phyloP scores from a whole-genome alignment of 345 rosid species.

The Eutrema heterophyllum region DNA sequence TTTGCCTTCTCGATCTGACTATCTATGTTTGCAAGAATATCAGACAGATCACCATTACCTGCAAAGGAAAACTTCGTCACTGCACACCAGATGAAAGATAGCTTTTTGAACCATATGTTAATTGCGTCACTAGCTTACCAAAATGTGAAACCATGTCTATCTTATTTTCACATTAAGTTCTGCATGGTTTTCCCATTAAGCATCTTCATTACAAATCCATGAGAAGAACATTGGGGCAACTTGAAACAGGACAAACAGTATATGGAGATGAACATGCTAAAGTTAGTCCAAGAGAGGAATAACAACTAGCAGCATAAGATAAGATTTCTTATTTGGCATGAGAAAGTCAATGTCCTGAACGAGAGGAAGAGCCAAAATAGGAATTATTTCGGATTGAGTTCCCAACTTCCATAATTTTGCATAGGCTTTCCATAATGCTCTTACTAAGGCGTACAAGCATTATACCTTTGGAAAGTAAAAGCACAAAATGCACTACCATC shows the following conservation, averaged over 20 bases:
- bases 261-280: neutral
- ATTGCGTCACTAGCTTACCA: neutral
- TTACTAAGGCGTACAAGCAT: neutral
- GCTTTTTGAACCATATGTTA: neutral
- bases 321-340: neutral
- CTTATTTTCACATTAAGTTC: neutral
- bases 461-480: no score
- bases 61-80: constrained; percentile 8
- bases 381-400: neutral
- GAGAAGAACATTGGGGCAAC: no score
- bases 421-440: neutral
- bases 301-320: neutral
- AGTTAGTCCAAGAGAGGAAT: neutral
- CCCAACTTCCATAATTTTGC: neutral
- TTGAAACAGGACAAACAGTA: neutral
- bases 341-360: neutral
- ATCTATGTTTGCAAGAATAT: constrained; percentile 74
- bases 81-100: neutral
- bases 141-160: neutral
- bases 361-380: neutral
- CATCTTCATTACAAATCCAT: no score
- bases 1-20: constrained; percentile 77
- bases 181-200: no score
- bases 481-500: constrained; percentile 25
- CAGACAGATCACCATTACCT: constrained; percentile 61